Evolutionary conservation across 139 green algal species (phyloP).

Genomic region (Haematococcus lacustris): DNA sequence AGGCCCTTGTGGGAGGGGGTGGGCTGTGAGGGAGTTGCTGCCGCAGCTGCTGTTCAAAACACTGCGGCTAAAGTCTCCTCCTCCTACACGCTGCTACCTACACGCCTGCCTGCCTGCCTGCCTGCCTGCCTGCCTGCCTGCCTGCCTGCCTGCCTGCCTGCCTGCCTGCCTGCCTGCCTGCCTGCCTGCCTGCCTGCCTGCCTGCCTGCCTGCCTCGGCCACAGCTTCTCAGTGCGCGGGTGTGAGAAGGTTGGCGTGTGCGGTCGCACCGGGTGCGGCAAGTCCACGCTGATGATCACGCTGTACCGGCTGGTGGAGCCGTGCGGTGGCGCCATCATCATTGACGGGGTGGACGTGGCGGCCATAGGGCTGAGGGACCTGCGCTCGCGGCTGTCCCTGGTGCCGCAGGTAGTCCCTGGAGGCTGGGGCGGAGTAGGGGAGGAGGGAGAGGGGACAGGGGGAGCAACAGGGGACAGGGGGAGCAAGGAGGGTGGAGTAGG

Average conservation of each 20-base stretch:
- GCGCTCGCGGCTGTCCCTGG: slow-evolving; percentile 54
- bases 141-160: no score
- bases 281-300: slow-evolving; percentile 51
- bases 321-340: slow-evolving; percentile 61
- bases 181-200: not conserved
- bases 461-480: not conserved
- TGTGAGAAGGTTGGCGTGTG: slow-evolving; percentile 57
- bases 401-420: slow-evolving; percentile 57
- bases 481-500: no score
- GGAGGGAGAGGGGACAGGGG: not conserved
- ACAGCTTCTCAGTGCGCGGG: slow-evolving; percentile 48
- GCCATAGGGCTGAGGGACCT: slow-evolving; percentile 67
- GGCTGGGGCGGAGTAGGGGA: no score
- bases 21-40: no score
- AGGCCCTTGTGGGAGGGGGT: no score
- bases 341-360: slow-evolving; percentile 82
- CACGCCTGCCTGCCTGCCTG: no score
- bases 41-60: no score
- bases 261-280: slow-evolving; percentile 66
- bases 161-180: no score
- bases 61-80: no score
- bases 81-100: no score
- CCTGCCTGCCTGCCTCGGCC: not conserved
- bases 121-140: no score
- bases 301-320: slow-evolving; percentile 78